Evolutionary conservation across 2,329 filamentous ascomycete genomes (phyloP).

Genomic region (Ambrosiella beaveri): DNA sequence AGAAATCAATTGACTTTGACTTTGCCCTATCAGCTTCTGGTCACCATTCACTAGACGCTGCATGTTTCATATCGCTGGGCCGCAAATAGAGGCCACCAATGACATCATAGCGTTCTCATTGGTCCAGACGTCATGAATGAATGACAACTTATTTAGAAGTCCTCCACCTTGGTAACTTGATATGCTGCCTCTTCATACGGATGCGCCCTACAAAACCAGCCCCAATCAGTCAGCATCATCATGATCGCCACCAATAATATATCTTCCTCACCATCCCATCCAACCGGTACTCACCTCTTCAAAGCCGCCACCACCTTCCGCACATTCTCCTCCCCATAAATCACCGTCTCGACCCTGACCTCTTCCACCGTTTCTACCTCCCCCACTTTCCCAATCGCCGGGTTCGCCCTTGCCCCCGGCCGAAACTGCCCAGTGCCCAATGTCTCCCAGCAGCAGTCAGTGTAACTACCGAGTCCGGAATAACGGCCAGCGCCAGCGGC

Average conservation of each 20-base stretch:
- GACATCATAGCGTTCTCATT: neutral
- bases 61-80: too few species aligned
- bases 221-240: neutral
- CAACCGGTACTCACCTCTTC: conserved; percentile 36
- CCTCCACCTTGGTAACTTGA: conserved; percentile 30
- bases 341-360: conserved; percentile 44
- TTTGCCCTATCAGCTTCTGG: neutral
- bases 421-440: conserved; percentile 48
- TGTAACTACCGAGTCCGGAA: conserved; percentile 33
- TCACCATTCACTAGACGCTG: neutral
- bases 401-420: conserved; percentile 42
- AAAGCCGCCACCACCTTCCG: conserved; percentile 42
- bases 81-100: neutral
- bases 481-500: conserved; percentile 39
- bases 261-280: neutral
- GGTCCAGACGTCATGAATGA: too few species aligned
- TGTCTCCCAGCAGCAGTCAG: conserved; percentile 34
- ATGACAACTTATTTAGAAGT: conserved; percentile 21
- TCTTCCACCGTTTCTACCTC: conserved; percentile 42
- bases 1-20: neutral
- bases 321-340: conserved; percentile 38
- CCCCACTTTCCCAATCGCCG: conserved; percentile 42
- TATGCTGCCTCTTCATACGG: conserved; percentile 36
- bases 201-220: conserved; percentile 23
- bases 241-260: neutral